Conservation (phyloP, 78 protist species). For the Pigoraptor vietnamica region DNA sequence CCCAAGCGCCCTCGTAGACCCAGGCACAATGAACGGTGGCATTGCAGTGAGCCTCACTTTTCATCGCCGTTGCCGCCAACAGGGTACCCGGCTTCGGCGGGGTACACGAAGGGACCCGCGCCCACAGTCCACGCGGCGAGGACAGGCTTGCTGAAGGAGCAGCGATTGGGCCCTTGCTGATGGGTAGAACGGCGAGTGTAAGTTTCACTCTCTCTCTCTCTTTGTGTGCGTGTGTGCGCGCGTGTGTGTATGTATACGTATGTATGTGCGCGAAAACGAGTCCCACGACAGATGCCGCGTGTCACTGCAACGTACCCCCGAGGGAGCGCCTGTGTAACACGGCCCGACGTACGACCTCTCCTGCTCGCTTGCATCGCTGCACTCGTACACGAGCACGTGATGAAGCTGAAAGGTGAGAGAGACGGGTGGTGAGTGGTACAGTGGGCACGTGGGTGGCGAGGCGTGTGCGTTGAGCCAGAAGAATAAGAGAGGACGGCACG, state of each 20-base stretch:
- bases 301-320: not conserved
- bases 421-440: too few relatives aligned
- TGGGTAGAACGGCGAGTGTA: not conserved
- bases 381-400: not conserved
- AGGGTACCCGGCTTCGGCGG: not conserved
- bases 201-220: not conserved
- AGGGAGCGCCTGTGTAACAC: not conserved
- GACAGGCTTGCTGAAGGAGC: not conserved
- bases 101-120: not conserved
- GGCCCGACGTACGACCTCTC: not conserved
- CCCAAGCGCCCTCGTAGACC: too few relatives aligned
- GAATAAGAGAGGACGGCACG: too few relatives aligned
- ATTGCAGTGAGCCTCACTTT: not conserved
- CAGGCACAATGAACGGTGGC: too few relatives aligned
- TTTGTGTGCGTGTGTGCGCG: not conserved
- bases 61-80: not conserved
- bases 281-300: too few relatives aligned
- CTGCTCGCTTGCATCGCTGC: not conserved
- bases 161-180: not conserved
- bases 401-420: too few relatives aligned
- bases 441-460: too few relatives aligned
- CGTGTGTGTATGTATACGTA: not conserved
- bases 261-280: not conserved
- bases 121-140: not conserved
- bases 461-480: too few relatives aligned